A percentile compares a stretch with the other conserved stretches of the same genome.
Evolutionary conservation across 1,284 basidiomycete genomes (phyloP).

Genomic region (Omphalotus olearius): DNA sequence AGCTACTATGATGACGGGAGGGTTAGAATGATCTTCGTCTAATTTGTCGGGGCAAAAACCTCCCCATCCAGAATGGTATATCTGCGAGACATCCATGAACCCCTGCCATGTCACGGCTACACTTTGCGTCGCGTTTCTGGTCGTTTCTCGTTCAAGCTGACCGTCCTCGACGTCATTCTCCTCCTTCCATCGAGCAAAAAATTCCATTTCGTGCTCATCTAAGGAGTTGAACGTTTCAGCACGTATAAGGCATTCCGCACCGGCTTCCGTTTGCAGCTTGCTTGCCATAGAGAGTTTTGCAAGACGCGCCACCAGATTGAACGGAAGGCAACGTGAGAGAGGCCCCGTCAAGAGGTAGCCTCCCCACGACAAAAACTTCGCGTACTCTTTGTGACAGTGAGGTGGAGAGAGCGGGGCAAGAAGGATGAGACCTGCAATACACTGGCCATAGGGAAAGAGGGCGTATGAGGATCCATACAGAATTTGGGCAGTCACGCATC

Average conservation of each 20-base stretch:
- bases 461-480: constrained; percentile 48
- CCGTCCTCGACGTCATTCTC: constrained; percentile 35
- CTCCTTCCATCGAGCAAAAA: constrained; percentile 38
- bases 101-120: constrained; percentile 49
- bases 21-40: constrained; percentile 39
- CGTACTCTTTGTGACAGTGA: constrained; percentile 40
- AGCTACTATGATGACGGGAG: constrained; percentile 41
- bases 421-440: constrained; percentile 44
- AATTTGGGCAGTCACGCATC: constrained; percentile 52
- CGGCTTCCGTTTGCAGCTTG: constrained; percentile 34
- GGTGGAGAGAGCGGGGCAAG: constrained; percentile 44
- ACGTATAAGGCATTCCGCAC: constrained; percentile 38
- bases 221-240: constrained; percentile 30
- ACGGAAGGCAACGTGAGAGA: constrained; percentile 35
- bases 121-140: constrained; percentile 39
- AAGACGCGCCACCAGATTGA: constrained; percentile 31
- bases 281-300: constrained; percentile 27
- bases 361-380: constrained; percentile 36
- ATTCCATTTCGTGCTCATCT: constrained; percentile 38
- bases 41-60: constrained; percentile 36
- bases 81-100: constrained; percentile 37
- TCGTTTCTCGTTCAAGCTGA: constrained; percentile 37
- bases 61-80: constrained; percentile 53
- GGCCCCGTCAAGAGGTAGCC: constrained; percentile 46
- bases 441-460: constrained; percentile 43